Evolutionary conservation across 2,329 filamentous ascomycete species (phyloP), one percentile per base, ranked within the genome.

Genomic region (Chaetomiaceae sp.): DNA sequence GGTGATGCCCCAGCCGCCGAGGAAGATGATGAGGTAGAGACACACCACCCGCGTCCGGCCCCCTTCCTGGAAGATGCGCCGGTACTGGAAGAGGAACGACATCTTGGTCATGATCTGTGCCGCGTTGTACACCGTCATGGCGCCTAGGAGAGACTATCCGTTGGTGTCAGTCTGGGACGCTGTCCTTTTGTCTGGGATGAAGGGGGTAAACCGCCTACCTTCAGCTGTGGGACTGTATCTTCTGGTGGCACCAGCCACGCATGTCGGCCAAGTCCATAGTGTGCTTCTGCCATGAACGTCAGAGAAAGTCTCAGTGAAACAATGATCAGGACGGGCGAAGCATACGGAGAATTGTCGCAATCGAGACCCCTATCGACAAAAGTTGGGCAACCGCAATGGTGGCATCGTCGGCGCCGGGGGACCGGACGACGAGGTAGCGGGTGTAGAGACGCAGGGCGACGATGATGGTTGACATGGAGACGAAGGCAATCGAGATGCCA

Each of bases 31-130:
- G 2, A 63, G 56, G 30, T 49, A 58, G 3, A 58, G 45, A 19
- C 62, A 63, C 5, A 62, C 33, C 6, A 62, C 35, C 8, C 16
- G 19, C 57, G 20, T 64, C 65, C 14, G 43, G 50, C 1, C 48
- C 45, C n/a, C 59, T 57, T 14, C 61, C 47, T 30, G 39, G 48
- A 72, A 71, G 19, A 71, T 67, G 19, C 68, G 66, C 2, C 66
- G 63, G 61, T 71, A 70, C 70, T 48, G 45, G 25, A 41, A 56
- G 6, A 70, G 53, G 41, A 71, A 68, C 4, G 68, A 68, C 14
- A 66, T 58, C 56, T 71, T 71, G 53, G 65, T 65, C 17, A 66
- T 30, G 44, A 60, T 62, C 30, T 68, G 62, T 12, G 62, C 55
- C 17, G 63, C 19, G 55, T 68, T 69, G 58, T 70, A 71, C 10